phyloP scores from a whole-genome alignment of 2,329 filamentous ascomycete species.

The Fusarium subglutinans region DNA sequence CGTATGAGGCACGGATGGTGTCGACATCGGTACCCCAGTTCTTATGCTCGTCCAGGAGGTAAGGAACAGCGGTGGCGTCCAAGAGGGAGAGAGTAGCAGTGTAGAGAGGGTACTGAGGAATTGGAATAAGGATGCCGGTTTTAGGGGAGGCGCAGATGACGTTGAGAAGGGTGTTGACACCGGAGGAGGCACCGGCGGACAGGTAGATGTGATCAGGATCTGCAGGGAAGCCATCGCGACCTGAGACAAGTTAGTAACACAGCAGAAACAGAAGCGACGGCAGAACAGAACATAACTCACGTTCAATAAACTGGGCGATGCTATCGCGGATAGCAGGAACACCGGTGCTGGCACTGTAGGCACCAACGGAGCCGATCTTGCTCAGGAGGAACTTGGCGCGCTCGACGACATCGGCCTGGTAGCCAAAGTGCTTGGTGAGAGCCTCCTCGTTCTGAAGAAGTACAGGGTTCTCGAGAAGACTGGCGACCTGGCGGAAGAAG shows the following conservation, averaged over 20 bases:
- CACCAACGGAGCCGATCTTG: constrained; percentile 89
- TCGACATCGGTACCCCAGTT: constrained; percentile 88
- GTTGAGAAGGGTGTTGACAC: constrained; percentile 92
- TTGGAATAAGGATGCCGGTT: constrained; percentile 89
- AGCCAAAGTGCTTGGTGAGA: constrained; percentile 79
- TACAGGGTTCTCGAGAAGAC: constrained; percentile 87
- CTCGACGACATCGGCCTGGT: constrained; percentile 88
- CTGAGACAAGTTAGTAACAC: constrained; percentile 50
- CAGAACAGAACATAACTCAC: constrained; percentile 56
- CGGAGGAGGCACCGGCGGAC: constrained; percentile 89
- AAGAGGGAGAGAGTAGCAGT: constrained; percentile 90
- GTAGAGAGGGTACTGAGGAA: constrained; percentile 98
- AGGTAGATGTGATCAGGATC: constrained; percentile 87
- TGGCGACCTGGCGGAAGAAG: constrained; percentile 97
- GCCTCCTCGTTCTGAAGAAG: constrained; percentile 85
- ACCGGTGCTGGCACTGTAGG: constrained; percentile 95
- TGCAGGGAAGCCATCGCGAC: constrained; percentile 87
- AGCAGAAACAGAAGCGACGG: background rate
- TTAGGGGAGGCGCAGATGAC: constrained; percentile 82
- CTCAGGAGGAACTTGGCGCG: constrained; percentile 83
- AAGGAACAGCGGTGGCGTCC: constrained; percentile 88
- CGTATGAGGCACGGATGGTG: constrained; percentile 78
- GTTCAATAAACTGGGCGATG: constrained; percentile 91
- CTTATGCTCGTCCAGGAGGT: constrained; percentile 87
- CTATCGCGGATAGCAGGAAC: constrained; percentile 87